phyloP scores from a whole-genome alignment of 2,329 filamentous ascomycete species.

The Microdochium trichocladiopsis region DNA sequence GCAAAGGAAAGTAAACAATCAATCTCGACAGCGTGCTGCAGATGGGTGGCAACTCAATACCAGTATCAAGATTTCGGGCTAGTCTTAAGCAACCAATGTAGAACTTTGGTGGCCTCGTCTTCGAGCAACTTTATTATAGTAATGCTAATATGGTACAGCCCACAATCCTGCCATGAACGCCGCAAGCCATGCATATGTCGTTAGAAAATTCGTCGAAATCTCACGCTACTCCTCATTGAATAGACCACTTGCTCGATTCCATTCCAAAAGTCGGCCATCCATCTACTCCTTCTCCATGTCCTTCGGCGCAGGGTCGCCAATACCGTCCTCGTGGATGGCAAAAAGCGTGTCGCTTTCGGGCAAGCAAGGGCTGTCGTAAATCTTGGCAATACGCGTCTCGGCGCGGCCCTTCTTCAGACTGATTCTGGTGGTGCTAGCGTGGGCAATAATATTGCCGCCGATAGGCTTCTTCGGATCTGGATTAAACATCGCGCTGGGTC shows the following conservation, averaged over 20 bases:
- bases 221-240: background rate
- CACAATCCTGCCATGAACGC: background rate
- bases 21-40: no score
- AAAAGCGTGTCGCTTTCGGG: slow-evolving; percentile 96
- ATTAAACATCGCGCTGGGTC: slow-evolving; percentile 96
- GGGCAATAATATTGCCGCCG: slow-evolving; percentile 96
- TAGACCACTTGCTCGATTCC: background rate
- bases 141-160: background rate
- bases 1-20: no score
- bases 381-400: slow-evolving; percentile 97
- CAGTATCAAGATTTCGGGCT: no score
- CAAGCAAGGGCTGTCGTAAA: slow-evolving; percentile 95
- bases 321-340: slow-evolving; percentile 94
- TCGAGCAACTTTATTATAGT: background rate
- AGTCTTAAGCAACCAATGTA: no score
- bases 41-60: no score
- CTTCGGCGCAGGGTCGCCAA: slow-evolving; percentile 92
- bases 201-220: background rate
- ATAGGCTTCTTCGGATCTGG: slow-evolving; percentile 99
- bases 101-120: no score
- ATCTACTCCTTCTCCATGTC: slow-evolving; percentile 66
- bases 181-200: background rate
- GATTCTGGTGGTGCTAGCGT: slow-evolving; percentile 89
- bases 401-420: slow-evolving; percentile 92
- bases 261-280: background rate